A percentile compares a stretch with the other conserved stretches of the same genome.
Conservation (phyloP, 2,329 filamentous ascomycete genomes). For the Colletotrichum incanum region DNA sequence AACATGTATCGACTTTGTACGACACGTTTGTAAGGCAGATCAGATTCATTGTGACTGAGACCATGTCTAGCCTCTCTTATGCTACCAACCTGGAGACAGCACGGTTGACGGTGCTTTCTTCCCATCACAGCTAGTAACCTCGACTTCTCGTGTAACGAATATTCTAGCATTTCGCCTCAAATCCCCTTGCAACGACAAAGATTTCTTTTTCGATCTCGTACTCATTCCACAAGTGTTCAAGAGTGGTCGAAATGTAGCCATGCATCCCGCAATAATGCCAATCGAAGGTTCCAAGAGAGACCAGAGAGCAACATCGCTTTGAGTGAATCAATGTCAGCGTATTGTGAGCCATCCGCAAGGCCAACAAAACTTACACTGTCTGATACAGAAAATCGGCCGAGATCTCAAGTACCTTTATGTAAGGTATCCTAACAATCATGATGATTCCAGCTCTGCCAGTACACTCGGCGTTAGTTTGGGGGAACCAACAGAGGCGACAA, state of each 20-base stretch:
- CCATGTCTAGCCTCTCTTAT: background rate
- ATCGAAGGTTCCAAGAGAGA: slow-evolving; percentile 52
- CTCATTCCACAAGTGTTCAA: slow-evolving; percentile 48
- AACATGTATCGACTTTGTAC: too few species aligned
- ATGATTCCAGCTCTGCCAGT: slow-evolving; percentile 44
- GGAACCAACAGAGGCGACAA: too few species aligned
- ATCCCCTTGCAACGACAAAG: background rate
- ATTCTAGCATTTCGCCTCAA: background rate
- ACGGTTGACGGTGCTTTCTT: background rate
- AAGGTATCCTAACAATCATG: slow-evolving; percentile 55
- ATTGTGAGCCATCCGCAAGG: background rate
- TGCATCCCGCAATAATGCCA: slow-evolving; percentile 51
- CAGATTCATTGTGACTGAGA: too few species aligned
- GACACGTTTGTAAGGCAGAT: too few species aligned
- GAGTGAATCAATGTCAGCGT: background rate
- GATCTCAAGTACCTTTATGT: slow-evolving; percentile 48
- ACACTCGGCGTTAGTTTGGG: background rate
- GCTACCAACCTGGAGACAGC: background rate
- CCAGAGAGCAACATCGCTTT: slow-evolving; percentile 51
- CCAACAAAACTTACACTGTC: slow-evolving; percentile 48
- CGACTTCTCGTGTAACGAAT: background rate
- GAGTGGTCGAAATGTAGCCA: slow-evolving; percentile 50
- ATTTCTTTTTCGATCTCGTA: background rate
- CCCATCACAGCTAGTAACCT: background rate
- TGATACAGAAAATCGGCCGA: slow-evolving; percentile 49